Conservation (phyloP, 202 grass and related monocot species). For the Miscanthus sacchariflorus region DNA sequence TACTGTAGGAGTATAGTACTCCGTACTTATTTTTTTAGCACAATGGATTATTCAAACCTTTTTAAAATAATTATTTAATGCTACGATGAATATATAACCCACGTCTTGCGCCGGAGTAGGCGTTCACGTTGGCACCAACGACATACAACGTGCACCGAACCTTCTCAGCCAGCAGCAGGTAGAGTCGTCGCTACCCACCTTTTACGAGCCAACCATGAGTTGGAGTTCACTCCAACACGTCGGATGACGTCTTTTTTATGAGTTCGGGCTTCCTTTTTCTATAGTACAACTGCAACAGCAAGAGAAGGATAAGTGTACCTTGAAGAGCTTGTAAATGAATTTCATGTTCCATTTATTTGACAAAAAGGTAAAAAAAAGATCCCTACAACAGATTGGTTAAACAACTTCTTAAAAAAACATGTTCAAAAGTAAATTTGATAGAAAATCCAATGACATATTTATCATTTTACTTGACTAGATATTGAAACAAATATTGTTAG, state of each 20-base stretch:
- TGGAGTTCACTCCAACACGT: neutral
- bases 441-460: neutral
- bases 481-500: neutral
- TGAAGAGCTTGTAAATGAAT: neutral
- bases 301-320: neutral
- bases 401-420: neutral
- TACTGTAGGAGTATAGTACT: neutral
- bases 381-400: neutral
- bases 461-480: neutral
- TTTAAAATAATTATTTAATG: neutral
- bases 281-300: neutral
- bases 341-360: neutral
- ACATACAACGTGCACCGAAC: conserved; percentile 27
- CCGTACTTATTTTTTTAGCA: no score
- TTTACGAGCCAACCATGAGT: neutral
- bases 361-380: neutral
- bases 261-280: neutral
- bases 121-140: conserved; percentile 18
- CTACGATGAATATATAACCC: conserved; percentile 1
- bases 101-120: conserved; percentile 41
- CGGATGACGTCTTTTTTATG: neutral
- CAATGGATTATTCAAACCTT: neutral
- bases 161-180: neutral
- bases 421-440: neutral
- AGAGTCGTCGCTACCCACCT: conserved; percentile 15